Conservation (phyloP, 345 rosid species). For the Sonneratia caseolaris region DNA sequence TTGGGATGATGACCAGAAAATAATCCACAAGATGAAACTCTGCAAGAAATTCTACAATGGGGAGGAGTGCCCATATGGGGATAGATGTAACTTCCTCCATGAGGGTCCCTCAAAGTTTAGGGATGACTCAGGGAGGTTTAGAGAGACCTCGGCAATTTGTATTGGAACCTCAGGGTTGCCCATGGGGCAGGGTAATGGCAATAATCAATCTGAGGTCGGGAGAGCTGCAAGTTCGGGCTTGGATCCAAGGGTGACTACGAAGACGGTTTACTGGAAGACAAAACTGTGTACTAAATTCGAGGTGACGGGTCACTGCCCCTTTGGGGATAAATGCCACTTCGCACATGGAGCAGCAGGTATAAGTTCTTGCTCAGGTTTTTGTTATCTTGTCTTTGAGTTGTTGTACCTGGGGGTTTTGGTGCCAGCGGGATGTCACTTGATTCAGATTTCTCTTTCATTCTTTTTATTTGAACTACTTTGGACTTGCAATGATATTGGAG, state of each 20-base stretch:
- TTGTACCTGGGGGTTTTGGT: background rate
- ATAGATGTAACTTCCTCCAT: slow-evolving; percentile 87
- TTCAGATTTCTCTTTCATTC: background rate
- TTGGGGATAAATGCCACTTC: slow-evolving; percentile 86
- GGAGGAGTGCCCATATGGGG: slow-evolving; percentile 93
- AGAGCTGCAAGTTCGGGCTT: slow-evolving; percentile 25
- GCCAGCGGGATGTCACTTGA: background rate
- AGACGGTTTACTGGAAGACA: slow-evolving; percentile 86
- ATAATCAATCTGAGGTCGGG: slow-evolving; percentile 33
- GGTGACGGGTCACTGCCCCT: slow-evolving; percentile 69
- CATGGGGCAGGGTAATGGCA: slow-evolving; percentile 24
- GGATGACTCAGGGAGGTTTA: slow-evolving; percentile 53
- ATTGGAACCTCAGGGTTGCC: slow-evolving; percentile 41
- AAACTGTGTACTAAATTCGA: slow-evolving; percentile 77
- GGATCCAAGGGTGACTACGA: slow-evolving; percentile 26
- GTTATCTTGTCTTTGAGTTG: background rate
- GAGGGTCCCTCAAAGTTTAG: slow-evolving; percentile 74
- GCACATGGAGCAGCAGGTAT: slow-evolving; percentile 92
- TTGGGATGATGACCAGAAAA: slow-evolving; percentile 90
- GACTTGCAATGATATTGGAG: background rate
- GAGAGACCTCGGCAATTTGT: slow-evolving; percentile 74
- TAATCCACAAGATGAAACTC: slow-evolving; percentile 88
- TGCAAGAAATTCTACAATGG: slow-evolving; percentile 90
- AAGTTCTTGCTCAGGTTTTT: slow-evolving; percentile 8
- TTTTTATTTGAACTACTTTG: background rate